phyloP scores from a whole-genome alignment of 108 stramenopile genomes.

The Cyclostephanos tholiformis region DNA sequence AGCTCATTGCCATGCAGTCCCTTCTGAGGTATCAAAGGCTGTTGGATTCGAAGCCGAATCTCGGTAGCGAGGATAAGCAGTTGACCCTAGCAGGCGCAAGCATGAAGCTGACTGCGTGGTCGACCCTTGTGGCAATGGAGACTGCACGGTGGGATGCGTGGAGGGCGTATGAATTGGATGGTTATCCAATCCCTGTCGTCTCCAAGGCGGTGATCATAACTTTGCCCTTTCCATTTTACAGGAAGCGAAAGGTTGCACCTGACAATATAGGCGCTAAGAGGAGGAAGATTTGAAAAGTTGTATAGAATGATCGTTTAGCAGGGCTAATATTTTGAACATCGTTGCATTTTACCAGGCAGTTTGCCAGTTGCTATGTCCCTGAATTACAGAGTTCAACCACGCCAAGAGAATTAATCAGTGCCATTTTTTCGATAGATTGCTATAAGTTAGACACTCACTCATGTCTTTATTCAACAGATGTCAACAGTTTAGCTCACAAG shows the following conservation, averaged over 20 bases:
- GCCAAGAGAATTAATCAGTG: too few relatives aligned
- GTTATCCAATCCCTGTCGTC: background rate
- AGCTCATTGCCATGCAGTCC: background rate
- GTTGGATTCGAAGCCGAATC: constrained; percentile 1
- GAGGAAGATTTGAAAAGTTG: background rate
- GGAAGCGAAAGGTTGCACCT: background rate
- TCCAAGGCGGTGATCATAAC: background rate
- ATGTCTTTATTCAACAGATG: too few relatives aligned
- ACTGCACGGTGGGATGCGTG: constrained; percentile 3
- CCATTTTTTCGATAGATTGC: too few relatives aligned
- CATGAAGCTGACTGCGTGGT: constrained; percentile 1
- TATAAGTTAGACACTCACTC: too few relatives aligned
- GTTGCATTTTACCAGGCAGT: too few relatives aligned
- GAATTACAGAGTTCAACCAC: too few relatives aligned
- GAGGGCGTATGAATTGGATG: background rate
- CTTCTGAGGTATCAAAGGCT: background rate
- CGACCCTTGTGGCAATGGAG: constrained; percentile 7
- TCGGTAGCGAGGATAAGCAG: background rate
- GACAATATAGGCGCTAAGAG: background rate
- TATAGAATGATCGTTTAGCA: background rate
- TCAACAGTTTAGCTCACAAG: too few relatives aligned
- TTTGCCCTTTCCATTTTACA: constrained; percentile 5
- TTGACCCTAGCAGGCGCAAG: background rate
- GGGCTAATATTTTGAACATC: too few relatives aligned
- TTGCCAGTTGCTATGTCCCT: too few relatives aligned